Evolutionary conservation across 2,329 filamentous ascomycete species (phyloP), one percentile per base, ranked within the genome.

Genomic region (Ophiocordyceps camponoti-saundersi): DNA sequence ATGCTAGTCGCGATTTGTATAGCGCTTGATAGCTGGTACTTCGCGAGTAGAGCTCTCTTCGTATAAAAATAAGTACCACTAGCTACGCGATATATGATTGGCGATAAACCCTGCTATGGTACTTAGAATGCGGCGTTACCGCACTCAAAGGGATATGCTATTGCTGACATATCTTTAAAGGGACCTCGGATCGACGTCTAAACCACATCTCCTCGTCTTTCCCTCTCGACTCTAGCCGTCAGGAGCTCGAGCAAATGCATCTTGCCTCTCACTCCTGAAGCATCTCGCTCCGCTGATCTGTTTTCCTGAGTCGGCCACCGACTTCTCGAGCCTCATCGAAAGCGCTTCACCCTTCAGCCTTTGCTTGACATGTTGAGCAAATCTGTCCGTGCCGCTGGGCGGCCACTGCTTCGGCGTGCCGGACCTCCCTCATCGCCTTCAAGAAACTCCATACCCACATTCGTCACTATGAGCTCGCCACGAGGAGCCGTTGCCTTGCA

Each of bases 331-430:
- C 26, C 26, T 29, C 26, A 10, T 29, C 11, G 3, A 39, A 16
- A 39, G 15, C 34, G 34, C 3, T 40, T 20, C 21, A 23, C 21
- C 32, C 8, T 10, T 10, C 52, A 51, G 47, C 48, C 48, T 48
- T 44, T 51, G 59, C 61, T 63, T 68, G 73, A 65, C 69, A 87
- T 87, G 82, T 74, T 86, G 73, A 79, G 80, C 69, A 76, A 74
- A 63, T 77, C 79, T 55, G 65, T 85, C 55, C 72, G 73, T 58
- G 73, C 73, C 65, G 77, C 77, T 65, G 74, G 78, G 70, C 72
- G 72, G 61, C 75, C 75, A 70, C 74, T 84, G 65, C 64, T 77
- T 46, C 66, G 68, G 47, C 64, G 66, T 59, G 70, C 71, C 65
- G 70, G 70, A 66, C 69, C 67, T 62, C 64, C 65, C 52, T 53